These are phyloP conservation scores for Balakata baccata DNA, from an alignment of 345 rosid species.

Conservation along the genomic window DNA sequence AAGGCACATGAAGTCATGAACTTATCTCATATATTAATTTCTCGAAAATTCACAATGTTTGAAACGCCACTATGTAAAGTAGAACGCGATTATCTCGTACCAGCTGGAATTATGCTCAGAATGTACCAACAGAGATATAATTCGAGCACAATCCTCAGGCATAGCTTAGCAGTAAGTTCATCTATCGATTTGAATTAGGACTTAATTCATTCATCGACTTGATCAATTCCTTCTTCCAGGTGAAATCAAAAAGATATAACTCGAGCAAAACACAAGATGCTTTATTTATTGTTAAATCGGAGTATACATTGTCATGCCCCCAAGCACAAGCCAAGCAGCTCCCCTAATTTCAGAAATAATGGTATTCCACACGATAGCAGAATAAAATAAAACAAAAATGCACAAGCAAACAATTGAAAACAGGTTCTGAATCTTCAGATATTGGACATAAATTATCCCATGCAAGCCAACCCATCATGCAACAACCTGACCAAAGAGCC, in stretches of 20 bases:
- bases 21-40: too few species aligned
- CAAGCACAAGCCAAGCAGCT: not conserved
- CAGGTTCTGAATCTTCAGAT: slow-evolving; percentile 9
- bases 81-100: too few species aligned
- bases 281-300: slow-evolving; percentile 1
- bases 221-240: too few species aligned
- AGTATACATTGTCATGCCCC: slow-evolving; percentile 1
- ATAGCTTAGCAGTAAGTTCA: too few species aligned
- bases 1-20: too few species aligned
- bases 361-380: slow-evolving; percentile 15
- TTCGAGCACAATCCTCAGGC: too few species aligned
- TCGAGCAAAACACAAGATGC: not conserved
- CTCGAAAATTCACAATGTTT: too few species aligned
- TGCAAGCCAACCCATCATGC: slow-evolving; percentile 42
- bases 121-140: not conserved
- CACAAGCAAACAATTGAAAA: slow-evolving; percentile 15
- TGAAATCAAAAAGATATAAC: not conserved
- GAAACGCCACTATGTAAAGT: too few species aligned
- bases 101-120: not conserved
- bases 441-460: slow-evolving; percentile 12
- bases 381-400: slow-evolving; percentile 16
- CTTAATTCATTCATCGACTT: too few species aligned
- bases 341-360: slow-evolving; percentile 4
- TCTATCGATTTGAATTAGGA: too few species aligned
- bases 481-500: slow-evolving; percentile 56